Percentiles rank a stretch among this genome's conserved stretches.
These are phyloP conservation scores for Tricholoma hemisulphureum DNA, from an alignment of 768 basidiomycete genomes.

Conservation along the genomic window DNA sequence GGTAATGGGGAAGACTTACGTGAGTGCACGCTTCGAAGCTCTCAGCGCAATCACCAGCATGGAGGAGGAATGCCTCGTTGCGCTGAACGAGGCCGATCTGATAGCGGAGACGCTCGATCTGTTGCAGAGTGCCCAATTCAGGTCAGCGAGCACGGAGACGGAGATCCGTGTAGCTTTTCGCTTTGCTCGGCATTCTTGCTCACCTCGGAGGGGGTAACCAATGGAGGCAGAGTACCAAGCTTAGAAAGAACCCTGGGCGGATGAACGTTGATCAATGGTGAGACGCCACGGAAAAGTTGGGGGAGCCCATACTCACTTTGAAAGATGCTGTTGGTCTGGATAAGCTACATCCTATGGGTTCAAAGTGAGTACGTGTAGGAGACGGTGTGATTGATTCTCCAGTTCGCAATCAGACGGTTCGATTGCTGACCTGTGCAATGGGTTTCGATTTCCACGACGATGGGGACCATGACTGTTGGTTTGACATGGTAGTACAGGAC, in stretches of 20 bases:
- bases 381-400: background rate
- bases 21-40: conserved; percentile 90
- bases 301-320: conserved; percentile 39
- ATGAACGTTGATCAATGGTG: conserved; percentile 5
- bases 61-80: conserved; percentile 90
- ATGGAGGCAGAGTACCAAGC: conserved; percentile 75
- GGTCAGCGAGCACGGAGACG: conserved; percentile 17
- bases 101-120: conserved; percentile 82
- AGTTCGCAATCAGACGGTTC: background rate
- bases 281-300: background rate
- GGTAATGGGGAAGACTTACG: conserved; percentile 39
- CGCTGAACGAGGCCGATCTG: conserved; percentile 79
- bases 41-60: conserved; percentile 98
- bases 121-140: conserved; percentile 9
- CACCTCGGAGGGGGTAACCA: conserved; percentile 93
- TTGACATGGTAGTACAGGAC: background rate
- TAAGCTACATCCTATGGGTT: conserved; percentile 65
- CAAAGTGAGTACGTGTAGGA: background rate
- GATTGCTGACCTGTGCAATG: conserved; percentile 62
- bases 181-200: conserved; percentile 15
- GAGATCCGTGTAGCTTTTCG: conserved; percentile 28
- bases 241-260: conserved; percentile 69
- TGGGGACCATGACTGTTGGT: conserved; percentile 66
- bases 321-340: conserved; percentile 59
- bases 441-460: conserved; percentile 78